Conservation (phyloP, 176 grass and related monocot species). For the Coix lacrymajobi region DNA sequence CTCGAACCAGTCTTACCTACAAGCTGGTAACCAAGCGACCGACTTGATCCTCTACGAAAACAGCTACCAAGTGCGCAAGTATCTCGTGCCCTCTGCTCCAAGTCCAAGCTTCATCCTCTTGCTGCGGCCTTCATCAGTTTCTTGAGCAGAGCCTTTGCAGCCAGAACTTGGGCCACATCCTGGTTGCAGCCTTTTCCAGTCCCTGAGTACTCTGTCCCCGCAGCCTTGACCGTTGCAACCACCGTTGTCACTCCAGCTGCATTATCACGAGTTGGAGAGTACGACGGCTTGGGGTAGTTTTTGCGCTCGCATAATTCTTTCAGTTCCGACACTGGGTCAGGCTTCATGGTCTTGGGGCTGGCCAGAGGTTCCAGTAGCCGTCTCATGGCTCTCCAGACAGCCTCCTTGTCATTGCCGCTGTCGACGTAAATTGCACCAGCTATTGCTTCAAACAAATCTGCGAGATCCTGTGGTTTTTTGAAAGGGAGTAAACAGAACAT, state of each 20-base stretch:
- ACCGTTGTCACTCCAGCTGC: slow-evolving; percentile 30
- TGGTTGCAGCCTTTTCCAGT: slow-evolving; percentile 25
- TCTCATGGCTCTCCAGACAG: slow-evolving; percentile 56
- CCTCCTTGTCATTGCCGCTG: slow-evolving; percentile 39
- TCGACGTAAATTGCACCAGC: slow-evolving; percentile 74
- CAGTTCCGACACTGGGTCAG: slow-evolving; percentile 47
- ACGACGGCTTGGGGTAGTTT: slow-evolving; percentile 9
- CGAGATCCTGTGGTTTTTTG: slow-evolving; percentile 47
- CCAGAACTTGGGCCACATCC: slow-evolving; percentile 19
- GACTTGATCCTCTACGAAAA: background rate
- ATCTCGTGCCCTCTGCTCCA: background rate
- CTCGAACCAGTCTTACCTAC: background rate
- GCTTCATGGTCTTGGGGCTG: slow-evolving; percentile 37
- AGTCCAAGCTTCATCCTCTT: background rate
- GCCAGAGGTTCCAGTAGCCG: slow-evolving; percentile 61
- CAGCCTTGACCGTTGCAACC: slow-evolving; percentile 23
- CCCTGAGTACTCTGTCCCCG: slow-evolving; percentile 2
- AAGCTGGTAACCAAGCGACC: background rate
- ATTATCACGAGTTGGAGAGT: background rate
- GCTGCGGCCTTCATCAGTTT: slow-evolving; percentile 24
- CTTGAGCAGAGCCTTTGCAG: slow-evolving; percentile 39
- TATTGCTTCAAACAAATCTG: slow-evolving; percentile 76
- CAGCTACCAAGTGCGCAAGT: background rate
- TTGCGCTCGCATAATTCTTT: slow-evolving; percentile 35
- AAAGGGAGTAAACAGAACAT: background rate